Base-by-base conservation (phyloP, 2,329 filamentous ascomycete genomes). In the Fusarium heterosporum region DNA sequence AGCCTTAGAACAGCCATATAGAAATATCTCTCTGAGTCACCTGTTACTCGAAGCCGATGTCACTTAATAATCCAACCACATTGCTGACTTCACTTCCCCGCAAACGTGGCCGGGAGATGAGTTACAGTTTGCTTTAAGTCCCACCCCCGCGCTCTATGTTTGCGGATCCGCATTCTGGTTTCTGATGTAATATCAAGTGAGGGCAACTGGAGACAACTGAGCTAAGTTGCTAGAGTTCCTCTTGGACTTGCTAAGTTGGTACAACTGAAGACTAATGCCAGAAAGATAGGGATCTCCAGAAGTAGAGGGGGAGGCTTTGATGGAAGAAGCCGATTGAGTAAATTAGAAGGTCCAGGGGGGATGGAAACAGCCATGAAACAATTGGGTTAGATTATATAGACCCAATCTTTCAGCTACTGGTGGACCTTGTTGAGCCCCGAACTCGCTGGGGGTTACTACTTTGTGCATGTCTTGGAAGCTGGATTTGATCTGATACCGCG, bases 81-180 rank as follows among this genome's bases (percentile, higher is more conserved):
- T 51, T 52, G 12, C 28, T 54, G 22, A 57, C 25, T 25, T 41
- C 36, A 29, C 32, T 64, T 64, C 61, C 61, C 60, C 61, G 47
- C 60, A 64, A 49, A 60, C 38, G 60, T 49, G 8, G 14, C 41
- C 34, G 42, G 60, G 61, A 61, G 43, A 41, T 43, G 48, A 48
- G 41, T 62, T 57, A 45, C 32, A 40, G 38, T 42, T 46, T 41
- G 38, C 38, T 36, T 39, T 51, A 39, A 52, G 40, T 57, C 40
- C 55, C 62, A 64, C 61, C 64, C 61, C 63, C 61, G 61, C 63
- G 43, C 38, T 39, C 25, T 25, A 55, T 14, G 48, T 43, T 43
- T 55, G 64, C 64, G 64, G 64, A 68, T 61, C 64, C 64, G 64
- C 60, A 56, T 30, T 55, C 50, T 50, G 40, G 32, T 19, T 45